Evolutionary conservation across 352 stramenopile species (phyloP), one percentile per base, ranked within the genome.

Genomic region (Blastocystis sp.): DNA sequence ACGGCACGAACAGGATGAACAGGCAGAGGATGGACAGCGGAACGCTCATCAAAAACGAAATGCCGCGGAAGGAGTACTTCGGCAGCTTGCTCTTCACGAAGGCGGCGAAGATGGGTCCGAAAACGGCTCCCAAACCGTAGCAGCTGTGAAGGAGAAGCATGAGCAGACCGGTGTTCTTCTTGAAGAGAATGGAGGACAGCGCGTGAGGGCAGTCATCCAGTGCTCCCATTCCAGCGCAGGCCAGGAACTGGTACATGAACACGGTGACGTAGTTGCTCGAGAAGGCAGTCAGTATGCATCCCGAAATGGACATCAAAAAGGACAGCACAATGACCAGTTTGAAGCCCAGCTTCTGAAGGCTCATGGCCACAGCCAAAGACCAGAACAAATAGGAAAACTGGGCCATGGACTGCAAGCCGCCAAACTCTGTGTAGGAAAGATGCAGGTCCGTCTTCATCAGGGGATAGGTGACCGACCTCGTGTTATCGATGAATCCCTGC

Each of bases 341-440:
- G 56, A 79, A 88, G 2, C 78, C 78, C n/a, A 88, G 65, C 40
- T 69, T 66, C 53, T 84, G 74, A 34, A 84, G 60, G 40, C 14
- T 52, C 3, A 64, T 14, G 3, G 74, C 74, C 7, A 84, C 74
- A 84, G 53, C 19, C 38, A 84, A 56, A 17, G 45, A 67, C 74
- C 74, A 84, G 2, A 84, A 34, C 19, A 88, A 28, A 88, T 88
- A 88, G 23, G 78, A 88, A 78, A 88, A 79, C 40, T 79, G 64
- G 9, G 78, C 61, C 64, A 88, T 88, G 0, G 78, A 88, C 64
- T 88, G 64, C 28, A 88, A 61, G 11, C 40, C 52, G 7, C 78
- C 78, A 52, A 76, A 88, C 38, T 88, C 43, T 17, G 38, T 88
- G n/a, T 88, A 88, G 34, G 21, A 60, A 4, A 79, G 7, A 56